Conservation (phyloP, 805 yeast species). For the Tetrapisispora iriomotensis region DNA sequence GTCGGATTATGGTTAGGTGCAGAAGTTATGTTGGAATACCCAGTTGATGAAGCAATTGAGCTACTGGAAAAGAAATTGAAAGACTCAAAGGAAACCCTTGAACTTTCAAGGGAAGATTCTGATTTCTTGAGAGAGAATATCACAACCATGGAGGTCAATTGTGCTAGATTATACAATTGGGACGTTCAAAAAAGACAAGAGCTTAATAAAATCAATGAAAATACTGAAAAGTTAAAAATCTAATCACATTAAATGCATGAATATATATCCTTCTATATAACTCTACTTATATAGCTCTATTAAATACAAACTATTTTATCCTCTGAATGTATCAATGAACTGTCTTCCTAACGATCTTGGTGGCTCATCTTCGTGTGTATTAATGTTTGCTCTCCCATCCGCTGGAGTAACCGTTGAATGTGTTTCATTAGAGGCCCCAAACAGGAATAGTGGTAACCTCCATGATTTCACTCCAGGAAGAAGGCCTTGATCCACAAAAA, state of each 20-base stretch:
- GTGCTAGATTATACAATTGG: constrained; percentile 86
- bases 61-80: constrained; percentile 53
- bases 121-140: constrained; percentile 85
- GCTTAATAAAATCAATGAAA: constrained; percentile 35
- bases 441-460: constrained; percentile 24
- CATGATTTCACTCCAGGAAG: constrained; percentile 34
- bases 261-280: too few relatives aligned
- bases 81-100: constrained; percentile 50
- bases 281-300: not conserved
- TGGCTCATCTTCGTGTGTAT: constrained; percentile 38
- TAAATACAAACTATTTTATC: constrained; percentile 15
- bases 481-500: constrained; percentile 34
- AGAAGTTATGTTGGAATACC: constrained; percentile 92
- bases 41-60: constrained; percentile 75
- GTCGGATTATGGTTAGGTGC: constrained; percentile 98
- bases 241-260: constrained; percentile 6
- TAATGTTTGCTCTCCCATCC: not conserved
- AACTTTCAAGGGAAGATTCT: constrained; percentile 69
- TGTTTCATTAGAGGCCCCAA: too few relatives aligned
- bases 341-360: constrained; percentile 52
- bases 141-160: constrained; percentile 96
- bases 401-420: too few relatives aligned
- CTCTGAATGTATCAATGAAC: constrained; percentile 49
- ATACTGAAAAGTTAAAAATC: constrained; percentile 30
- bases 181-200: constrained; percentile 64